Evolutionary conservation across 1,284 basidiomycete genomes (phyloP), one percentile per base, ranked within the genome.

Genomic region (Ustanciosporium gigantosporum): DNA sequence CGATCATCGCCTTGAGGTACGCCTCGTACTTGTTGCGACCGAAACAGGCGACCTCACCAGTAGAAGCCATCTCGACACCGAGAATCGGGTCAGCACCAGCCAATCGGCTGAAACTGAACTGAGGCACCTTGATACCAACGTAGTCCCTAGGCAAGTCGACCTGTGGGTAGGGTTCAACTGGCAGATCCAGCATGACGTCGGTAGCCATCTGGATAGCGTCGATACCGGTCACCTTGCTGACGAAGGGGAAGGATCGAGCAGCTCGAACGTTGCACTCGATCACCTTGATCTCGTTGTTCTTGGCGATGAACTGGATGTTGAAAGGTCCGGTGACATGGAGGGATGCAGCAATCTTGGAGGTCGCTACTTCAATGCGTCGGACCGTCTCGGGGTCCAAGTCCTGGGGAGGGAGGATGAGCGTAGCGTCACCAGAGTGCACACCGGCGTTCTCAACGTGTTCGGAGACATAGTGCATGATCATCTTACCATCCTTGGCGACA

Each of bases 41-140:
- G 79, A 98, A 98, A 80, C 94, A 97, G 29, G 95, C 95, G 23
- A 98, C 94, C 79, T 98, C 94, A 65, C 94, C 94, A 1, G 94
- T 98, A n/a, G 94, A 97, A 15, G 94, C 94, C 94, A 98, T 98
- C 82, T 98, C 94, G 41, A 98, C 94, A 76, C 95, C 95, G n/a
- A 98, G 84, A 17, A 98, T 88, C 15, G 94, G 94, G 79, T 98
- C 94, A 24, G 94, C 94, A 29, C 94, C 94, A 20, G 90, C 92
- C 25, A 98, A 81, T 53, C 94, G 87, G 75, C 88, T 90, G 82
- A 97, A 98, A 68, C 89, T 91, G 85, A 98, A 98, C 80, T 98
- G 94, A 21, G 95, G 93, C 15, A 96, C 94, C 82, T 98, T 98
- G 80, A 98, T 88, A 61, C 93, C 95, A 57, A 97, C 93, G 73